Percentiles rank a stretch among this genome's conserved stretches.
Conservation (phyloP, 2,329 filamentous ascomycete species). For the Fusarium proliferatum region DNA sequence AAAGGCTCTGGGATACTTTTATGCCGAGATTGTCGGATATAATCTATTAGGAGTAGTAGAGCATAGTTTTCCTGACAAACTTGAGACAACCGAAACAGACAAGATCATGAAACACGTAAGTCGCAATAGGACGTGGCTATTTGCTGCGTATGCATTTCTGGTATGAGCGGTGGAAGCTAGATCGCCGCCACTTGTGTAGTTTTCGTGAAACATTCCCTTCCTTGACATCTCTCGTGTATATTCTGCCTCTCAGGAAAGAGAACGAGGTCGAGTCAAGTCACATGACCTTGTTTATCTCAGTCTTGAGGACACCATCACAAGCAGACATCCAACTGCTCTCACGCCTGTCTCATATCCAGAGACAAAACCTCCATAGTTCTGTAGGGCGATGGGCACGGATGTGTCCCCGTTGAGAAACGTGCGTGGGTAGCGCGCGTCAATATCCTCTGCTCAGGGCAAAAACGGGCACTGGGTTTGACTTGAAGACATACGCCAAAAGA, state of each 20-base stretch:
- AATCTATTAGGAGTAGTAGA: not conserved
- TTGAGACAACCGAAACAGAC: not conserved
- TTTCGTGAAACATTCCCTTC: not conserved
- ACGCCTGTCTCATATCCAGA: slow-evolving; percentile 18
- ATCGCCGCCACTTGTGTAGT: too few relatives aligned
- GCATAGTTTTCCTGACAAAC: not conserved
- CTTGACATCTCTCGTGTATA: not conserved
- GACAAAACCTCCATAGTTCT: not conserved
- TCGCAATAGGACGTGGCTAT: not conserved
- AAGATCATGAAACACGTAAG: not conserved
- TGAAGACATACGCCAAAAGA: not conserved
- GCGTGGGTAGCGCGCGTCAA: not conserved
- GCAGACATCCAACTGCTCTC: not conserved
- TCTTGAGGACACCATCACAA: not conserved
- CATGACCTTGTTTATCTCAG: slow-evolving; percentile 3
- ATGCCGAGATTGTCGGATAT: not conserved
- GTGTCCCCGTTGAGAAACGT: slow-evolving; percentile 5
- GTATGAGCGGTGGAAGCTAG: not conserved
- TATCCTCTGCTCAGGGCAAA: not conserved
- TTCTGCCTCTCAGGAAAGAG: not conserved
- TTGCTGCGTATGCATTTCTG: not conserved
- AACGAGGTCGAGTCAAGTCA: not conserved
- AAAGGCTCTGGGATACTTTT: not conserved
- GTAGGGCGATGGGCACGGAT: slow-evolving; percentile 2
- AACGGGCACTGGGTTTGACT: not conserved